These are phyloP conservation scores for Beauveria rudraprayagi DNA, from an alignment of 2,329 filamentous ascomycete species.

Conservation along the genomic window DNA sequence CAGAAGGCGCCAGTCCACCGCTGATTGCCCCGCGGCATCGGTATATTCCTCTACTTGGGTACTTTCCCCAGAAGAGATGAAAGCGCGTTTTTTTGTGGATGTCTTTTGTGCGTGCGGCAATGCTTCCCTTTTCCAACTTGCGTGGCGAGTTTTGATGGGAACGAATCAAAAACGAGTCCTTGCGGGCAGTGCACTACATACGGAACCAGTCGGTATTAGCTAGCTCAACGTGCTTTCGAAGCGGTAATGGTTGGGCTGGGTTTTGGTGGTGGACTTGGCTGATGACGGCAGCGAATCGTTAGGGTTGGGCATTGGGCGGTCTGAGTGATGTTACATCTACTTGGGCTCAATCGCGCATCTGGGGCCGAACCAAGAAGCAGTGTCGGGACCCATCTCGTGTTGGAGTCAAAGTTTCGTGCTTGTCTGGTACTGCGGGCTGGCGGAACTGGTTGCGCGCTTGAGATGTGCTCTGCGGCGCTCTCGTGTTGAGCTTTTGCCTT, in stretches of 20 bases:
- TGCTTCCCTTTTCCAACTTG: slow-evolving; percentile 50
- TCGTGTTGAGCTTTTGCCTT: slow-evolving; percentile 14
- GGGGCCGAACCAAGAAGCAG: slow-evolving; percentile 22
- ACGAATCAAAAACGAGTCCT: slow-evolving; percentile 95
- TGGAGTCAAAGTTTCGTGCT: slow-evolving; percentile 91
- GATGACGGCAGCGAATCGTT: not conserved
- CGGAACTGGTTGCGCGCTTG: slow-evolving; percentile 3
- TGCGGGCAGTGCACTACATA: slow-evolving; percentile 75
- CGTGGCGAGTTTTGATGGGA: slow-evolving; percentile 38
- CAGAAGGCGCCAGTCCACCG: slow-evolving; percentile 41
- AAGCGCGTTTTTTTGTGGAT: slow-evolving; percentile 82
- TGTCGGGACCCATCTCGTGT: slow-evolving; percentile 78
- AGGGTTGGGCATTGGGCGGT: not conserved
- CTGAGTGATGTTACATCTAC: not conserved
- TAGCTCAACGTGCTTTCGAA: not conserved
- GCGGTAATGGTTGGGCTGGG: not conserved
- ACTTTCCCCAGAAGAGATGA: slow-evolving; percentile 44
- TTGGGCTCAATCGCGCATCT: not conserved
- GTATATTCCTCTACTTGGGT: slow-evolving; percentile 37
- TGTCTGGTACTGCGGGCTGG: slow-evolving; percentile 49
- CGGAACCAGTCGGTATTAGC: slow-evolving; percentile 50
- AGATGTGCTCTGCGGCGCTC: slow-evolving; percentile 13
- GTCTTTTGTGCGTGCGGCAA: slow-evolving; percentile 79
- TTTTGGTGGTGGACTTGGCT: not conserved
- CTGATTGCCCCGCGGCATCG: slow-evolving; percentile 22